Base-by-base conservation (phyloP, 2,329 filamentous ascomycete species). In the Pyrenochaeta sp. region DNA sequence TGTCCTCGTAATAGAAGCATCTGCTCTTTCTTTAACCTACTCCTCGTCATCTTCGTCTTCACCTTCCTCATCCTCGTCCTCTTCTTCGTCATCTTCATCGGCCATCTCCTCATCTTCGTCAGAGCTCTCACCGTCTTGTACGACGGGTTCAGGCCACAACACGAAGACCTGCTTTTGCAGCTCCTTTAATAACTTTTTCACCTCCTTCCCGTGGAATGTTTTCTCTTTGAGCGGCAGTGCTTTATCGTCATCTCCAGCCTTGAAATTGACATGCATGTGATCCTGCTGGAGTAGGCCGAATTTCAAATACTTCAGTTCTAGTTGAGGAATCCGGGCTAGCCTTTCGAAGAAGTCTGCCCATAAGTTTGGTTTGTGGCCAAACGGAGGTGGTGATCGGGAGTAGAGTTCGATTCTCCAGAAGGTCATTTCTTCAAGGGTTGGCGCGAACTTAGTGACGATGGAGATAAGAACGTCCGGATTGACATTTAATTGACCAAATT, bases 341-440 rank as follows among this genome's bases (percentile, higher is more conserved):
- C 9, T 55, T 8, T n/a, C 27, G 45, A 73, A 68, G 40, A 72
- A 48, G 6, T 55, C 45, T 12, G 37, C 54, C 71, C 71, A 73
- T 2, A 61, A 46, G 28, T 68, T 69, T 2, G 58, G 56, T 19
- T 66, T 62, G 10, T 57, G 43, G 24, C 57, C 58, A 22, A 46
- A 50, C 4, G 58, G 53, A 27, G 47, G 34, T 4, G 30, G 19
- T 12, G 15, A 15, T 2, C 13, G 32, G 5, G 54, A 19, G 6
- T 37, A 8, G 5, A 81, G 63, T 0, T 57, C 75, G 19, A 85
- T 65, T 44, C 79, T 82, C 70, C 83, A 83, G 0, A 87, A 66
- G 54, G 79, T 79, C 7, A 87, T 69, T 6, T 66, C 65, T 8
- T 76, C 69, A 1, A 88, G 75, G 0, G 78, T 82, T 2, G 78